These are phyloP conservation scores for Batrachochytrium dendrobatidis DNA, from an alignment of 371 early-diverging fungal species.

Conservation along the genomic window DNA sequence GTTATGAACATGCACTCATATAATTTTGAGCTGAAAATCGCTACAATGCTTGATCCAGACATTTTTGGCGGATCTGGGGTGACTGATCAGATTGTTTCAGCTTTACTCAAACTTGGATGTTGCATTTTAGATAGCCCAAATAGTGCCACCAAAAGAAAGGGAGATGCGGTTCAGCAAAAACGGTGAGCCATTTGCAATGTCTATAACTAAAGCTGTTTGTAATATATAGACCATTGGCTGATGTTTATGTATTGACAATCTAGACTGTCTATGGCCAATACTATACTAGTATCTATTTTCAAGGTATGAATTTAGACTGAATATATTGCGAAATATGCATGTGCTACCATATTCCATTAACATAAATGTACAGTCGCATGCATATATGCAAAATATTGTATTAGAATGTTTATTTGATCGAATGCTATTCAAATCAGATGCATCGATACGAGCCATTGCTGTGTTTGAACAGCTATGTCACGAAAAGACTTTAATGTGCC, in stretches of 20 bases:
- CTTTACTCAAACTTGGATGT: neutral
- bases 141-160: neutral
- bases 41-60: neutral
- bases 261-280: neutral
- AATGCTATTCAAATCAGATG: constrained; percentile 1
- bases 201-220: too few species aligned
- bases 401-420: neutral
- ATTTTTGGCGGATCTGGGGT: neutral
- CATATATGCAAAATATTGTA: neutral
- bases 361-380: neutral
- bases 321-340: too few species aligned
- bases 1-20: neutral
- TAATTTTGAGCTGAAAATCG: neutral
- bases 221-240: too few species aligned
- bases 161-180: neutral
- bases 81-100: neutral
- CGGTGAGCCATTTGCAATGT: neutral
- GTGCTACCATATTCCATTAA: too few species aligned
- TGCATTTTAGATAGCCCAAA: neutral
- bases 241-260: too few species aligned
- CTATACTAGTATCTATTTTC: neutral
- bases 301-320: too few species aligned
- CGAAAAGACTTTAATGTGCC: neutral
- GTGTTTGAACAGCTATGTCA: neutral
- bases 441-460: neutral